phyloP scores from a whole-genome alignment of 2,329 filamentous ascomycete species.

The Hymenoscyphus fraxineus region DNA sequence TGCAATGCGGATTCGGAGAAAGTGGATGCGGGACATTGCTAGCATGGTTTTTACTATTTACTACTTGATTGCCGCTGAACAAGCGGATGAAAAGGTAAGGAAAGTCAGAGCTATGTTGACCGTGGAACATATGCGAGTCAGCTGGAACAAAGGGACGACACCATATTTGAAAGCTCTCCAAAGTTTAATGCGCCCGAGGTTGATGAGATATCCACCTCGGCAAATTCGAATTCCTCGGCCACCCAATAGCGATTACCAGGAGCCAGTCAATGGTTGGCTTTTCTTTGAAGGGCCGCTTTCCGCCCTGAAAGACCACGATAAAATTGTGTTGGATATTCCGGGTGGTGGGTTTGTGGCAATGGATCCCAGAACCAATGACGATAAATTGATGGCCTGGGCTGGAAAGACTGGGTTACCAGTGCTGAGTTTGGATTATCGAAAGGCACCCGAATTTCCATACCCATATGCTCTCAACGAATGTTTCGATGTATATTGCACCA shows the following conservation, averaged over 20 bases:
- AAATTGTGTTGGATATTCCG: constrained; percentile 82
- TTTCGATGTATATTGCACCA: constrained; percentile 76
- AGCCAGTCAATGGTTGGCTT: constrained; percentile 81
- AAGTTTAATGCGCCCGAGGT: constrained; percentile 68
- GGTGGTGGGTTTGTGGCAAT: constrained; percentile 96
- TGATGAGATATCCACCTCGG: constrained; percentile 77
- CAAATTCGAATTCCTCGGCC: constrained; percentile 82
- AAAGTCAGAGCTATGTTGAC: constrained; percentile 84
- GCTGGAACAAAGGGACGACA: constrained; percentile 92
- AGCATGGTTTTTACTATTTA: constrained; percentile 83
- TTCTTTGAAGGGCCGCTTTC: constrained; percentile 89
- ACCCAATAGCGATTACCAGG: constrained; percentile 72
- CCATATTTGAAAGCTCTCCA: constrained; percentile 74
- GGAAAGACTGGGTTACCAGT: constrained; percentile 84
- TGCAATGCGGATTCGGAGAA: constrained; percentile 82
- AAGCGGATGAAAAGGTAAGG: constrained; percentile 93
- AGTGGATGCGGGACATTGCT: constrained; percentile 76
- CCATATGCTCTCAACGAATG: constrained; percentile 84
- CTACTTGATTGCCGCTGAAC: constrained; percentile 88
- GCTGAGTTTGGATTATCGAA: constrained; percentile 85
- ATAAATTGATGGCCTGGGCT: constrained; percentile 90
- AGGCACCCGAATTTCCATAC: constrained; percentile 80
- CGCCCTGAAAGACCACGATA: constrained; percentile 70
- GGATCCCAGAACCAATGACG: constrained; percentile 90
- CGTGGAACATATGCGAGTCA: constrained; percentile 84